These are phyloP conservation scores for Albizia julibrissin DNA, from an alignment of 306 rosid genomes.

Conservation along the genomic window DNA sequence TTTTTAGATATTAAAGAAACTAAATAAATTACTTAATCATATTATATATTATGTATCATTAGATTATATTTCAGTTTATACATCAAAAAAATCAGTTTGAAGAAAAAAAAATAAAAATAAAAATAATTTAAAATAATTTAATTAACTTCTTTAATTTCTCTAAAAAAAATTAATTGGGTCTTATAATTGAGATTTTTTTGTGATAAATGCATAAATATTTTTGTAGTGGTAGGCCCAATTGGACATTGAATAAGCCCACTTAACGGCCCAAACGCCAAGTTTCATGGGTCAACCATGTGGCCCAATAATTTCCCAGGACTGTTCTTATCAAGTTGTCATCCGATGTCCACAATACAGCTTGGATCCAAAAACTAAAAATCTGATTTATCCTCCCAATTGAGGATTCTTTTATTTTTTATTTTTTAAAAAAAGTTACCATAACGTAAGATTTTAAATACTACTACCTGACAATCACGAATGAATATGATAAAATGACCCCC, in stretches of 20 bases:
- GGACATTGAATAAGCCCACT: not conserved
- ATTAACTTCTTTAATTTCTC: too few relatives aligned
- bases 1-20: too few relatives aligned
- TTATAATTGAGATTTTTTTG: too few relatives aligned
- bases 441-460: not conserved
- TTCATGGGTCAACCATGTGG: not conserved
- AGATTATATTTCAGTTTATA: too few relatives aligned
- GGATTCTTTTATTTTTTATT: not conserved
- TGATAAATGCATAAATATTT: too few relatives aligned
- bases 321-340: not conserved
- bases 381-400: not conserved
- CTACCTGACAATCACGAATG: not conserved
- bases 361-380: not conserved
- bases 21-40: too few relatives aligned
- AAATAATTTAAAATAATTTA: too few relatives aligned
- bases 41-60: too few relatives aligned
- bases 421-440: too few relatives aligned
- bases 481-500: not conserved
- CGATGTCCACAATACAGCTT: not conserved
- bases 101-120: too few relatives aligned
- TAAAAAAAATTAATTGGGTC: too few relatives aligned
- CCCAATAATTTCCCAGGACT: not conserved
- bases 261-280: not conserved
- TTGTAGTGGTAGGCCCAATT: not conserved
- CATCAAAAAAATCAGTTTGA: too few relatives aligned